Evolutionary conservation across 1,284 basidiomycete species (phyloP).

Genomic region (Stereum hirsutum): DNA sequence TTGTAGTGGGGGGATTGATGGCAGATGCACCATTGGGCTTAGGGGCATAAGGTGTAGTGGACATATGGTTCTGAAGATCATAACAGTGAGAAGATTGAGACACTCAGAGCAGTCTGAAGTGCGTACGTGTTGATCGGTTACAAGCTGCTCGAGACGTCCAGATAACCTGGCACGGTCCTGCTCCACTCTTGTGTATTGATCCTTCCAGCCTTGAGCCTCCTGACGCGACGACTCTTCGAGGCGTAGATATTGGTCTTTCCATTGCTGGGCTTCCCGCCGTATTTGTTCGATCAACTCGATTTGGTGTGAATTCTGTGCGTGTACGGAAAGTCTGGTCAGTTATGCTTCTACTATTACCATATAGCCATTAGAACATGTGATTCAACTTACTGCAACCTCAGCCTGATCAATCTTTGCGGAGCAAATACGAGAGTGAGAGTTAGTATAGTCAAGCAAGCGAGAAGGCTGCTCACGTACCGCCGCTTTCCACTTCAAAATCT

Average conservation of each 20-base stretch:
- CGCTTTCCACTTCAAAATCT: constrained; percentile 39
- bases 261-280: constrained; percentile 51
- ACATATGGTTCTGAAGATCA: background rate
- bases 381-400: constrained; percentile 39
- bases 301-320: constrained; percentile 49
- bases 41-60: constrained; percentile 14
- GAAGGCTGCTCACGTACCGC: constrained; percentile 30
- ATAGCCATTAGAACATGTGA: background rate
- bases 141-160: constrained; percentile 45
- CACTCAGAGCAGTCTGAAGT: background rate
- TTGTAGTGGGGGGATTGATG: constrained; percentile 13
- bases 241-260: constrained; percentile 59
- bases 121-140: constrained; percentile 2
- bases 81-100: background rate
- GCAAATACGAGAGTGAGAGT: background rate
- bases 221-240: constrained; percentile 36
- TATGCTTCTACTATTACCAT: background rate
- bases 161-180: constrained; percentile 47
- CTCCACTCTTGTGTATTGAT: constrained; percentile 60
- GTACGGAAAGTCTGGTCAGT: background rate
- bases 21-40: constrained; percentile 9
- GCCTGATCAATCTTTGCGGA: constrained; percentile 41
- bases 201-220: constrained; percentile 54
- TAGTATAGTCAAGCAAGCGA: constrained; percentile 1
- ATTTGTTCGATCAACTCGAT: constrained; percentile 50